These are phyloP conservation scores for Aspergillus olivimuriae DNA, from an alignment of 495 filamentous ascomycete genomes.

Conservation along the genomic window DNA sequence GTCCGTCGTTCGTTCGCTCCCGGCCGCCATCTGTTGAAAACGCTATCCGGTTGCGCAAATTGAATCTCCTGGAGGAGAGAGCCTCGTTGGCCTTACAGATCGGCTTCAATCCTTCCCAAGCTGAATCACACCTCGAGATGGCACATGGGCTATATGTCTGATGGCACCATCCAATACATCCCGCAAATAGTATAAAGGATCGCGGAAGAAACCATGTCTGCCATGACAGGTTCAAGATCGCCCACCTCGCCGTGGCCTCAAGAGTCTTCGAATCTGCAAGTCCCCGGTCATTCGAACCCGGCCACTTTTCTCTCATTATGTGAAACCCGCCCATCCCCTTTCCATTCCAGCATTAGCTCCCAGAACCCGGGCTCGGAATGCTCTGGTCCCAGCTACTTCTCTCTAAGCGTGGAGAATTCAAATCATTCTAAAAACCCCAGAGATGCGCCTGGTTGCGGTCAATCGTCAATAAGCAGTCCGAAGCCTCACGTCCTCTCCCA, in stretches of 20 bases:
- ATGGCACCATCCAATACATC: slow-evolving; percentile 5
- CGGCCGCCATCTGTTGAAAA: no score
- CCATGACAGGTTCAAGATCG: slow-evolving; percentile 43
- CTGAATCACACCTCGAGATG: slow-evolving; percentile 13
- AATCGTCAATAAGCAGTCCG: slow-evolving; percentile 62
- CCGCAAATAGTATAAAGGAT: slow-evolving; percentile 6
- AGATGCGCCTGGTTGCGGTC: slow-evolving; percentile 62
- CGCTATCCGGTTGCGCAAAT: no score
- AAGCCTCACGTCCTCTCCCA: slow-evolving; percentile 62
- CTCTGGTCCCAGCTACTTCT: slow-evolving; percentile 79
- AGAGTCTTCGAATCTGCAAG: slow-evolving; percentile 23
- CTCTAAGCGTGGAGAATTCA: slow-evolving; percentile 55
- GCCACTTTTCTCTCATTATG: slow-evolving; percentile 22
- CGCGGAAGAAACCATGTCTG: slow-evolving; percentile 19
- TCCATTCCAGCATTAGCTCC: slow-evolving; percentile 33
- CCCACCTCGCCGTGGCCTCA: slow-evolving; percentile 42
- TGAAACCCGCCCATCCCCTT: slow-evolving; percentile 33
- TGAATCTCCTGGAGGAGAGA: no score
- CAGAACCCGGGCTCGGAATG: slow-evolving; percentile 36
- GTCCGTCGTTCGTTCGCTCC: no score
- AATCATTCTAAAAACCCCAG: slow-evolving; percentile 60
- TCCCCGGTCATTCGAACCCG: slow-evolving; percentile 21
- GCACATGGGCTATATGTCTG: slow-evolving; percentile 8
- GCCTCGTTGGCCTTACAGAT: no score
- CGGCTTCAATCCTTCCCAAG: background rate